Percentiles rank a stretch among this genome's conserved stretches.
These are phyloP conservation scores for Centella asiatica DNA, from an alignment of 129 eudicot genomes.

Conservation along the genomic window DNA sequence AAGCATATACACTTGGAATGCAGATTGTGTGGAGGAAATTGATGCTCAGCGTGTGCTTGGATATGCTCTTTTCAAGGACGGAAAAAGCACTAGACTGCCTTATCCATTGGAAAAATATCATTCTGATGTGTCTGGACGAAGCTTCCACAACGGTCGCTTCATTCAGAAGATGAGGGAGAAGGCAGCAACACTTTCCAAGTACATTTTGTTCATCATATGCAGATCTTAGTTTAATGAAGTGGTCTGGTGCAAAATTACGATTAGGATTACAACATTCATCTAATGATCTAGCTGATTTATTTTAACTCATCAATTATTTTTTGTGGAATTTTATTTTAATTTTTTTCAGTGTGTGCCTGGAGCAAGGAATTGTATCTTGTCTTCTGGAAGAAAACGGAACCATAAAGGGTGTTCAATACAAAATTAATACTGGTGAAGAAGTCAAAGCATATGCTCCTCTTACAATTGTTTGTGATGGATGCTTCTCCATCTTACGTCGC, in stretches of 20 bases:
- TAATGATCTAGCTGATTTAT: not conserved
- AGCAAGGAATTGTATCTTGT: slow-evolving; percentile 57
- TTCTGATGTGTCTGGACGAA: slow-evolving; percentile 51
- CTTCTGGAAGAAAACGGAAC: slow-evolving; percentile 47
- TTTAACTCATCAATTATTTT: no score
- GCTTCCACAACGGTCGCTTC: slow-evolving; percentile 29
- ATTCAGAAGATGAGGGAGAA: slow-evolving; percentile 62
- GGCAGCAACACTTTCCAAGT: slow-evolving; percentile 53
- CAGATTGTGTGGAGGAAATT: slow-evolving; percentile 64
- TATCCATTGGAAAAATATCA: slow-evolving; percentile 50
- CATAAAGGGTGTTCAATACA: slow-evolving; percentile 48
- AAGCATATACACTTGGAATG: slow-evolving; percentile 6
- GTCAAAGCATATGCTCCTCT: slow-evolving; percentile 53
- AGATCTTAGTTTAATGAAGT: not conserved
- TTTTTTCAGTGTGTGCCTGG: slow-evolving; percentile 39
- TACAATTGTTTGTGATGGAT: slow-evolving; percentile 33
- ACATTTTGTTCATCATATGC: not conserved
- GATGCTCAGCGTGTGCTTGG: slow-evolving; percentile 48
- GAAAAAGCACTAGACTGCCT: slow-evolving; percentile 33
- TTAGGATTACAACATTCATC: not conserved
- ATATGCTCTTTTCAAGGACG: slow-evolving; percentile 35
- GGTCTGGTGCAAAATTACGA: no score
- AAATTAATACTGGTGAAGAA: slow-evolving; percentile 44
- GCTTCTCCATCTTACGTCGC: slow-evolving; percentile 55
- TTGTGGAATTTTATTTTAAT: not conserved